These are phyloP conservation scores for Gnomoniopsis sp. DNA, from an alignment of 2,329 filamentous ascomycete species.

Conservation along the genomic window DNA sequence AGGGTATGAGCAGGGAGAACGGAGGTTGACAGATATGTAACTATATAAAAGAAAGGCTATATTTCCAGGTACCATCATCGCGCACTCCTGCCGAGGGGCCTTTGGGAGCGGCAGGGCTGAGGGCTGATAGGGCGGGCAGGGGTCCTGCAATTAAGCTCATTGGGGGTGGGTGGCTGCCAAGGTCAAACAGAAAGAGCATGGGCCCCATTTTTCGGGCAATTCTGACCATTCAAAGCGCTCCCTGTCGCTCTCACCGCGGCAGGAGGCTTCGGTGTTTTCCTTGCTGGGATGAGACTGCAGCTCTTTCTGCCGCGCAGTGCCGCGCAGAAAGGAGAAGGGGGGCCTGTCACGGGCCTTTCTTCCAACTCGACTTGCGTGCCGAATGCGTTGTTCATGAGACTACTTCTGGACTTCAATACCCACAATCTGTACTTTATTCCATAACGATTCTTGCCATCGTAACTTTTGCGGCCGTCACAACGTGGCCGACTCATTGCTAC, in stretches of 20 bases:
- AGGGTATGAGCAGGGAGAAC: no score
- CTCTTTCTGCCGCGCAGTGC: not conserved
- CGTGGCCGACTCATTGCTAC: no score
- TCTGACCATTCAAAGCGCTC: not conserved
- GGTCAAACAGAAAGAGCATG: not conserved
- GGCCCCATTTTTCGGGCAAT: not conserved
- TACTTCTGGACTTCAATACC: not conserved
- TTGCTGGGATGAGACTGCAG: not conserved
- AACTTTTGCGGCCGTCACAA: not conserved
- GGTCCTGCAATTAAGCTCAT: not conserved
- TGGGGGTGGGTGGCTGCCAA: not conserved
- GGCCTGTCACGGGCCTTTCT: constrained; percentile 3
- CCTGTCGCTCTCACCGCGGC: not conserved
- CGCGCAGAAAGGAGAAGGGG: not conserved
- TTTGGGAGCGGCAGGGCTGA: not conserved
- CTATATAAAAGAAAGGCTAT: no score
- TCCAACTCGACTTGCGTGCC: not conserved
- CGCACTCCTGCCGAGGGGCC: no score
- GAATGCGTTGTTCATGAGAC: not conserved
- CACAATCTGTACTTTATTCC: not conserved
- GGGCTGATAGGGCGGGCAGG: not conserved
- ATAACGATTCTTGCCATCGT: not conserved
- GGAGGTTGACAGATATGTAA: no score
- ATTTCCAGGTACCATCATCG: no score
- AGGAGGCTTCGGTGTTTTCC: not conserved